Evolutionary conservation across 805 yeast species (phyloP), one percentile per base, ranked within the genome.

Genomic region (Jamesozyma hellenica): DNA sequence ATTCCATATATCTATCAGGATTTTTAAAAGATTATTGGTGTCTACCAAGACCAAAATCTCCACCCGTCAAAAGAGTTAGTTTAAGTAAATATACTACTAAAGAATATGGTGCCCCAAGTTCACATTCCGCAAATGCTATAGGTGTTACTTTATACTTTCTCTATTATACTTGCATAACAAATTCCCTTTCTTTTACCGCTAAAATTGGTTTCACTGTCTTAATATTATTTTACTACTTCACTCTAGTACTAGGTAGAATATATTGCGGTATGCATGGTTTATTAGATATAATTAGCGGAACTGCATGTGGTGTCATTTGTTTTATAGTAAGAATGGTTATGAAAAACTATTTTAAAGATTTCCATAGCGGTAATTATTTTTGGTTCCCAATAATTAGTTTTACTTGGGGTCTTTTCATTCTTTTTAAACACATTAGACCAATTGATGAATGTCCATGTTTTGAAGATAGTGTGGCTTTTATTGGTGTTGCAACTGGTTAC

Each of bases 221-320:
- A 11, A 49, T 55, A 1, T 33, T 47, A 4, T 7, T 72, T 13
- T 87, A 88, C 56, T 79, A 76, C 51, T 44, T 68, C 27, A 75
- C 88, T 8, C 65, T 92, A 45, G 73, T 84, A 1, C 56, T 75
- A 44, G 98, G 98, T 16, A 69, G 98, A 41, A 55, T 92, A 4
- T 90, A 92, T 63, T 88, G 96, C 60, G 98, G 98, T 9, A 92
- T 92, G 98, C 98, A 92, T 62, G 98, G 98, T 2, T 74, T 84
- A 43, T 60, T 82, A 18, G 98, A 92, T 58, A 68, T 92, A 3
- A 38, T 64, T 0, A 56, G 73, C 11, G 98, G 98, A 7, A 60
- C 75, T 0, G 0, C 71, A 0, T 63, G 85, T 16, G 98, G 98
- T 0, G 38, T 64, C 0, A 26, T 61, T 0, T 66, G 82, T 25